Conservation (phyloP, 176 grass and related monocot species). For the Triticum urartu region DNA sequence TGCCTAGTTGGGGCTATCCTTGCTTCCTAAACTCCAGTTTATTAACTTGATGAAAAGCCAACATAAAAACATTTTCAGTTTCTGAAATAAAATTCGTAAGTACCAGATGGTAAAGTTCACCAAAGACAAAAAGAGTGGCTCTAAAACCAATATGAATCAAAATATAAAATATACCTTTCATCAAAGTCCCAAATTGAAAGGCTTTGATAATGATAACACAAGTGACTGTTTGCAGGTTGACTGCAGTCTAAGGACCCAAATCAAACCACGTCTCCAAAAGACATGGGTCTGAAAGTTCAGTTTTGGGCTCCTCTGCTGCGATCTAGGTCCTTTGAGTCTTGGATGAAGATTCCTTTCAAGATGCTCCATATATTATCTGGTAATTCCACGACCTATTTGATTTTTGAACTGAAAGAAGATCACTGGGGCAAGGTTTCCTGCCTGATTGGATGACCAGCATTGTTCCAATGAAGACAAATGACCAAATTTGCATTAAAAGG, state of each 20-base stretch:
- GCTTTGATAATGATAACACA: slow-evolving; percentile 54
- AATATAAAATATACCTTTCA: slow-evolving; percentile 28
- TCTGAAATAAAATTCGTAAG: background rate
- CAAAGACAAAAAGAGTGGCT: background rate
- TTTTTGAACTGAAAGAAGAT: slow-evolving; percentile 36
- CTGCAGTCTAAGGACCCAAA: slow-evolving; percentile 84
- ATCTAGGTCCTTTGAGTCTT: slow-evolving; percentile 58
- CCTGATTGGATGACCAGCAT: background rate
- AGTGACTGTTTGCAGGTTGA: slow-evolving; percentile 92
- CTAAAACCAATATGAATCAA: slow-evolving; percentile 24
- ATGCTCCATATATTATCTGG: slow-evolving; percentile 62
- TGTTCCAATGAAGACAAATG: background rate
- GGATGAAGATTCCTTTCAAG: slow-evolving; percentile 70
- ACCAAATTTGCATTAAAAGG: background rate
- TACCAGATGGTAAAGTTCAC: slow-evolving; percentile 1
- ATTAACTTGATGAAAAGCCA: slow-evolving; percentile 1
- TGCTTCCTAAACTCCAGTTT: background rate
- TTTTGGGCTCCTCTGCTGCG: slow-evolving; percentile 33
- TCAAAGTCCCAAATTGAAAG: slow-evolving; percentile 24
- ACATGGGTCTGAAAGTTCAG: slow-evolving; percentile 36
- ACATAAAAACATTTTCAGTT: background rate
- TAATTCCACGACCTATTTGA: slow-evolving; percentile 51
- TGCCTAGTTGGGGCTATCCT: background rate
- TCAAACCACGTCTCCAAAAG: slow-evolving; percentile 43
- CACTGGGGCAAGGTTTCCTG: background rate